Evolutionary conservation across 2,329 filamentous ascomycete genomes (phyloP).

Genomic region (Microcyclospora tardicrescens): DNA sequence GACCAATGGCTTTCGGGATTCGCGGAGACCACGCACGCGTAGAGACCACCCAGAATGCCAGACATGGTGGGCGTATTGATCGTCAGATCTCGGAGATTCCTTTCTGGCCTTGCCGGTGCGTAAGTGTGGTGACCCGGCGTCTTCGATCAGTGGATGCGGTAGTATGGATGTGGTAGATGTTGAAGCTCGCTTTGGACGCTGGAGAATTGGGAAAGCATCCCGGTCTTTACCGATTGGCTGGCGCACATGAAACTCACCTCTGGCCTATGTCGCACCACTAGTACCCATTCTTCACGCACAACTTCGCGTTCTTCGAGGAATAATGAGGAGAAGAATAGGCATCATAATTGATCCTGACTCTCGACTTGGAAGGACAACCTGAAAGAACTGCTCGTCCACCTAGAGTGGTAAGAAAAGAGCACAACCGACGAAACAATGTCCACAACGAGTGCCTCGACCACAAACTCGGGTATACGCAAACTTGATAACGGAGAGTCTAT

Average conservation of each 20-base stretch:
- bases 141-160: not conserved
- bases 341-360: no score
- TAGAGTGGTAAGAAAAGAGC: not conserved
- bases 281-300: no score
- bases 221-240: no score
- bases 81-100: not conserved
- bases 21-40: slow-evolving; percentile 31
- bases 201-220: not conserved
- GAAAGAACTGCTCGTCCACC: no score
- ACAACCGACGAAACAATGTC: slow-evolving; percentile 33
- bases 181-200: not conserved
- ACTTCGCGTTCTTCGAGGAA: no score
- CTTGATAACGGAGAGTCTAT: slow-evolving; percentile 65
- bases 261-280: no score
- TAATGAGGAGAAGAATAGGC: no score
- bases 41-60: slow-evolving; percentile 44
- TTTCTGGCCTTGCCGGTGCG: no score
- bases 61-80: slow-evolving; percentile 38
- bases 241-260: no score
- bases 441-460: slow-evolving; percentile 3
- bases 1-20: slow-evolving; percentile 9
- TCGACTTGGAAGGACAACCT: no score
- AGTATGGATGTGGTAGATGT: slow-evolving; percentile 1
- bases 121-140: not conserved
- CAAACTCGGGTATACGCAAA: slow-evolving; percentile 51